Percentiles rank a stretch among this genome's conserved stretches.
Evolutionary conservation across 2,329 filamentous ascomycete species (phyloP).

Genomic region (Gremmenia infestans): DNA sequence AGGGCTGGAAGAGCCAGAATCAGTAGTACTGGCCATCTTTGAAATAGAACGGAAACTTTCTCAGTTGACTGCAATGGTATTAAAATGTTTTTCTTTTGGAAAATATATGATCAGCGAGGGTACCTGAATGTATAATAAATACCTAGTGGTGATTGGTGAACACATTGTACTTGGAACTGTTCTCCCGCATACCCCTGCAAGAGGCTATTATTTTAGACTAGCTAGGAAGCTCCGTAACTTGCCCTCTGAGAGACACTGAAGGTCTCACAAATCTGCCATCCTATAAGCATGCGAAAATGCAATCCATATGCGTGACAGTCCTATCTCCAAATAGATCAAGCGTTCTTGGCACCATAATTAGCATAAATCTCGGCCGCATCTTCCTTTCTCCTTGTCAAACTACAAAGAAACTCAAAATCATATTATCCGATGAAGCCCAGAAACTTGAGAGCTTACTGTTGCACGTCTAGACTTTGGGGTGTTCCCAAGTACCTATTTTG

Average conservation of each 20-base stretch:
- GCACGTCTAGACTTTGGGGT: constrained; percentile 4
- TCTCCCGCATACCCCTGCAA: neutral
- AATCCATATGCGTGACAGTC: neutral
- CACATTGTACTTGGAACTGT: neutral
- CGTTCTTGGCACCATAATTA: neutral
- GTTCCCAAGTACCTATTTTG: constrained; percentile 9
- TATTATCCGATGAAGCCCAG: neutral
- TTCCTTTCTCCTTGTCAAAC: neutral
- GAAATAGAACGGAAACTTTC: neutral
- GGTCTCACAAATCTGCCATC: neutral
- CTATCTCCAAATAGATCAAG: neutral
- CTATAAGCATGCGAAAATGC: neutral
- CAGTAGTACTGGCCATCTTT: neutral
- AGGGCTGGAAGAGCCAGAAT: neutral
- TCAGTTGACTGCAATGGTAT: neutral
- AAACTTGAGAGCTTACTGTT: neutral
- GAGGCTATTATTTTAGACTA: neutral
- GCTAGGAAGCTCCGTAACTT: neutral
- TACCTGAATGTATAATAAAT: neutral
- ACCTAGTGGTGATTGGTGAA: neutral
- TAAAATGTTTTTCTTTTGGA: neutral
- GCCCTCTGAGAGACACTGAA: neutral
- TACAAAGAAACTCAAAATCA: too few species aligned
- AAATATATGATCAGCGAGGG: neutral
- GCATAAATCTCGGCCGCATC: neutral